Evolutionary conservation across 352 stramenopile species (phyloP), one percentile per base, ranked within the genome.

Genomic region (Phytophthora pini): DNA sequence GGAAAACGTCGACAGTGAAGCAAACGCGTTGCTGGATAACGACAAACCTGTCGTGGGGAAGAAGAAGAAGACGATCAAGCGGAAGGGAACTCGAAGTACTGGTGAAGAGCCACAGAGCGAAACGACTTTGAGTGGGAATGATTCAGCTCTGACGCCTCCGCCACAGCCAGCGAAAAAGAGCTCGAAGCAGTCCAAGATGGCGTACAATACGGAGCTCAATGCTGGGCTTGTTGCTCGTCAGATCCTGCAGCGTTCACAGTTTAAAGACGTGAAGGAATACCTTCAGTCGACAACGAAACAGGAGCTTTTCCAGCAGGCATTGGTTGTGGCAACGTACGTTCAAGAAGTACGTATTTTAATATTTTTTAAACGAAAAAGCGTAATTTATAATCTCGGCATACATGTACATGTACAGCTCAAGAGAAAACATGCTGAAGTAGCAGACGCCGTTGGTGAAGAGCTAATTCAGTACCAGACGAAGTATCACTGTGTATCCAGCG

Each of bases 271-370:
- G 4, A 60, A 41, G 11, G 70, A 76, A 27, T 86, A 77, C 43
- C 58, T 87, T 11, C 58, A 65, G 36, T 69, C 43, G 9, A 61
- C 61, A 8, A 76, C 49, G 38, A 90, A 88, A 24, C 50, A 45
- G 15, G 78, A 87, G 41, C 64, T 90, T 7, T 84, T 87, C 44
- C 55, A 77, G 32, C 70, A 87, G 34, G 68, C 80, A n/a, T 52
- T 76, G 10, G 48, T 77, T 13, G 55, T 88, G 39, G 79, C 80
- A 6, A 61, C 66, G 36, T 77, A 77, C 53, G 76, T 79, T 2
- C 62, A 80, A 49, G 72, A 85, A 65, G 80, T 87, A 50, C 45
- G 41, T 11, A 46, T 36, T 36, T n/a, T 8, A 51, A 38, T 8
- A 24, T 34, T 10, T 7, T 8, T 32, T 2, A 9, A 32, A 32